Base-by-base conservation (phyloP, 2,329 filamentous ascomycete genomes). In the Didymella pinodella region DNA sequence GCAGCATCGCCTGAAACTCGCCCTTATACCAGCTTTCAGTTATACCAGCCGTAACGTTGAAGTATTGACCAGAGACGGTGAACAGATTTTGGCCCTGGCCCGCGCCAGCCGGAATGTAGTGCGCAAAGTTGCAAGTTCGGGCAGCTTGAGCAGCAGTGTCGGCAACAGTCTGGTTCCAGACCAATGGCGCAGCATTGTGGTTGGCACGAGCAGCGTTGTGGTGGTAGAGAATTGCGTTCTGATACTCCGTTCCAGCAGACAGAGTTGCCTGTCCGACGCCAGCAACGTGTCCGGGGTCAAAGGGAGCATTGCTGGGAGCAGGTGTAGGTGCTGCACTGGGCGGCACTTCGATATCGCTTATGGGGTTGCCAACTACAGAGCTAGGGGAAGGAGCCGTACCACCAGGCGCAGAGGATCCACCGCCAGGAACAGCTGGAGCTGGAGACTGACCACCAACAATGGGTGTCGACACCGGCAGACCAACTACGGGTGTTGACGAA, bases 41-140 rank as follows among this genome's bases (percentile, higher is more conserved):
- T 74, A 94, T 88, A 66, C 90, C 87, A 64, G 85, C 82, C 53
- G 87, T 86, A 63, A 91, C 82, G 46, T 88, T 84, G 60, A 73
- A 75, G 77, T 78, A 56, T n/a, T 80, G 75, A 2, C 78, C 72
- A 60, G 86, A 83, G 65, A 88, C 83, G 61, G 89, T 88, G 72
- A 91, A 94, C 59, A 98, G 89, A 85, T 98, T 99, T 82, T 99
- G 95, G 64, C 95, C 95, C 82, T 98, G 94, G 44, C 84, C 83
- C 54, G 48, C 59, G 25, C 60, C 63, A 1, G 61, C 14, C 22
- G 67, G 64, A 16, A 68, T 65, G 49, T 63, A 66, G 57, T 98
- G 94, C 38, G 81, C 82, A 69, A 96, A 97, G 38, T 83, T 80
- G 78, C 94, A 97, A 31, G 80, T 83, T 68, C 93, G 94, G 41